Evolutionary conservation across 208 protist genomes (phyloP).

Genomic region (Trichomonas vaginalis): DNA sequence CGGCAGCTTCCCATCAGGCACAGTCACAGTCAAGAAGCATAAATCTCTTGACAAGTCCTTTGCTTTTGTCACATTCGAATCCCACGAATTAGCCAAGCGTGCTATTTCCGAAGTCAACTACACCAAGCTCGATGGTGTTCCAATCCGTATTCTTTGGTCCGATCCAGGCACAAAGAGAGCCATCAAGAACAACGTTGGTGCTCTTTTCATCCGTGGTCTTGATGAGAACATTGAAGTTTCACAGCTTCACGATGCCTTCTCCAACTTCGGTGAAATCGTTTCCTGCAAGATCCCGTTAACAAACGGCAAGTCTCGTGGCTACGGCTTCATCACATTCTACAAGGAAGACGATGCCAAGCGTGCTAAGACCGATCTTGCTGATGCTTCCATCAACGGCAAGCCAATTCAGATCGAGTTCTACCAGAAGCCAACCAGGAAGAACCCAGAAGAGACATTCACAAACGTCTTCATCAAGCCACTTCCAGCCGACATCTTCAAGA

Average conservation of each 20-base stretch:
- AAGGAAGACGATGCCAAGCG: background rate
- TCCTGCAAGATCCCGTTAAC: background rate
- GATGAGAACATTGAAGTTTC: background rate
- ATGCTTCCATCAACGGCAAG: background rate
- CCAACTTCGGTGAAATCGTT: slow-evolving; percentile 9
- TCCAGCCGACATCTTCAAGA: background rate
- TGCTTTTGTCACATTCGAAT: background rate
- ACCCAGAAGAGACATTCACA: slow-evolving; percentile 6
- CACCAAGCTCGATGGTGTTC: background rate
- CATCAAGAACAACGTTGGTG: background rate
- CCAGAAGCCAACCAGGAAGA: background rate
- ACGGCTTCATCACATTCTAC: background rate
- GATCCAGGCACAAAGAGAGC: background rate
- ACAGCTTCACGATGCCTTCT: background rate
- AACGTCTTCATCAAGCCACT: background rate
- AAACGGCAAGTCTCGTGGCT: background rate
- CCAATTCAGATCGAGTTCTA: background rate
- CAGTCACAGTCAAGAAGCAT: background rate
- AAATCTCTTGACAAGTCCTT: background rate
- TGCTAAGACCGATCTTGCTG: background rate
- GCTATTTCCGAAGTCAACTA: background rate
- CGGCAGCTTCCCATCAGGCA: background rate
- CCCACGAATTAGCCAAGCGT: background rate
- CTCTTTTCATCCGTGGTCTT: background rate
- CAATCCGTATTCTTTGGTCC: background rate